Percentiles rank a stretch among this genome's conserved stretches.
These are phyloP conservation scores for Closterium sp. DNA, from an alignment of 139 green algal genomes.

Conservation along the genomic window DNA sequence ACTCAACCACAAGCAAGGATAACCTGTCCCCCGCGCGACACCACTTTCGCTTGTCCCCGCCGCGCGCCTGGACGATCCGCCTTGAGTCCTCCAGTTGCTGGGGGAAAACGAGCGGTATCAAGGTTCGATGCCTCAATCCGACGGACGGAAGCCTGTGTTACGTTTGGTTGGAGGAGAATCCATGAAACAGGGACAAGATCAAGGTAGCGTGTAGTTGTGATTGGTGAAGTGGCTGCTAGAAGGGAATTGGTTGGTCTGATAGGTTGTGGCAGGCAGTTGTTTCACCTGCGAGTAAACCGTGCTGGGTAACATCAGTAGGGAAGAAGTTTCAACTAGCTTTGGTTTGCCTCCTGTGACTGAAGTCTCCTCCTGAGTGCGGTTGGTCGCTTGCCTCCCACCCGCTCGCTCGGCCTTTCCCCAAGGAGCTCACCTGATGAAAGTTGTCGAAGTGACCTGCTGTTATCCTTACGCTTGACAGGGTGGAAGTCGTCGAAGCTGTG, in stretches of 20 bases:
- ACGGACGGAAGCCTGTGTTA: not conserved
- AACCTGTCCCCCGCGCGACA: not conserved
- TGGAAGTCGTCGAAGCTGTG: not conserved
- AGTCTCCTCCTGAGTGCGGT: no score
- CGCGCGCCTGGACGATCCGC: not conserved
- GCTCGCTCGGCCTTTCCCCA: not conserved
- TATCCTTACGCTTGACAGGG: no score
- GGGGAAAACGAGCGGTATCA: no score
- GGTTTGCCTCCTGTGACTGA: no score
- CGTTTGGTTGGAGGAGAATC: not conserved
- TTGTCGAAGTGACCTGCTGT: no score
- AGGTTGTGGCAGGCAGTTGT: no score
- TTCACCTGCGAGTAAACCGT: no score
- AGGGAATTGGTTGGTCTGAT: not conserved
- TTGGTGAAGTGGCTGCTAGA: not conserved
- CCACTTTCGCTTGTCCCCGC: no score
- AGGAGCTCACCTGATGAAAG: not conserved
- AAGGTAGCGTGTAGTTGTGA: not conserved
- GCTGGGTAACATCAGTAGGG: no score
- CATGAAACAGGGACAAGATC: not conserved
- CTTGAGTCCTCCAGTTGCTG: no score
- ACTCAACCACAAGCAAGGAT: not conserved
- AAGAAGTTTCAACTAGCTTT: no score
- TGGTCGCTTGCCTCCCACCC: no score
- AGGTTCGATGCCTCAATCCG: not conserved